Conservation (phyloP, 2,329 filamentous ascomycete species). For the Botrytis porri region DNA sequence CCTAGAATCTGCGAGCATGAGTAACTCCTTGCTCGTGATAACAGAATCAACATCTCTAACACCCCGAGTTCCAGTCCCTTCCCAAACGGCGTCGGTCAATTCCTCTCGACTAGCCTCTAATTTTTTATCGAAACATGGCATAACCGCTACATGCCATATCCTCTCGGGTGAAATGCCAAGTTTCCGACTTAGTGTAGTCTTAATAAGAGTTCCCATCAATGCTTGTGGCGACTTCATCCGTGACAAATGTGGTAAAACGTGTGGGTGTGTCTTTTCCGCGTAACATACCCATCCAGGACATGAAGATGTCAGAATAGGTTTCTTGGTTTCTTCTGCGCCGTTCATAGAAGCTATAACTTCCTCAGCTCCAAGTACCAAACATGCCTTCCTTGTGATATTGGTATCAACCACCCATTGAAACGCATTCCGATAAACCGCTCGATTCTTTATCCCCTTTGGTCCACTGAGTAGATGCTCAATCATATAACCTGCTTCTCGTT, state of each 20-base stretch:
- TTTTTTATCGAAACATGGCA: slow-evolving; percentile 99
- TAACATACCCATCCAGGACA: slow-evolving; percentile 99
- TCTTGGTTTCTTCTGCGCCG: slow-evolving; percentile 34
- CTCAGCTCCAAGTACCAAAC: slow-evolving; percentile 74
- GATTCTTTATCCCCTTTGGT: slow-evolving; percentile 62
- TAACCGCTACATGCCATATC: slow-evolving; percentile 93
- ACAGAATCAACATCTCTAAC: slow-evolving; percentile 95
- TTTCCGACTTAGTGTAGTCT: slow-evolving; percentile 73
- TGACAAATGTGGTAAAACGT: slow-evolving; percentile 87
- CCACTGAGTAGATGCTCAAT: slow-evolving; percentile 76
- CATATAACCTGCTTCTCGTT: slow-evolving; percentile 74
- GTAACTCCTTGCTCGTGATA: slow-evolving; percentile 90
- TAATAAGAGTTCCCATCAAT: slow-evolving; percentile 82
- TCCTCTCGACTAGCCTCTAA: slow-evolving; percentile 92
- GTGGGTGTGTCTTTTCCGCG: slow-evolving; percentile 94
- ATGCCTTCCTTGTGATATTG: slow-evolving; percentile 76
- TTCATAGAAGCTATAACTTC: slow-evolving; percentile 55
- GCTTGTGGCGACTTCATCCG: slow-evolving; percentile 92
- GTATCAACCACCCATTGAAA: slow-evolving; percentile 93
- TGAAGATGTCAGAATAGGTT: slow-evolving; percentile 77
- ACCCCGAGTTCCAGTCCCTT: slow-evolving; percentile 49
- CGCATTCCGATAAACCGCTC: slow-evolving; percentile 69
- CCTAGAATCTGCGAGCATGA: slow-evolving; percentile 82
- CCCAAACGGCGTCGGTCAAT: slow-evolving; percentile 79
- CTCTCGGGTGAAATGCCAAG: slow-evolving; percentile 70